Base-by-base conservation (phyloP, 2,329 filamentous ascomycete genomes). In the Scytalidium sp. region DNA sequence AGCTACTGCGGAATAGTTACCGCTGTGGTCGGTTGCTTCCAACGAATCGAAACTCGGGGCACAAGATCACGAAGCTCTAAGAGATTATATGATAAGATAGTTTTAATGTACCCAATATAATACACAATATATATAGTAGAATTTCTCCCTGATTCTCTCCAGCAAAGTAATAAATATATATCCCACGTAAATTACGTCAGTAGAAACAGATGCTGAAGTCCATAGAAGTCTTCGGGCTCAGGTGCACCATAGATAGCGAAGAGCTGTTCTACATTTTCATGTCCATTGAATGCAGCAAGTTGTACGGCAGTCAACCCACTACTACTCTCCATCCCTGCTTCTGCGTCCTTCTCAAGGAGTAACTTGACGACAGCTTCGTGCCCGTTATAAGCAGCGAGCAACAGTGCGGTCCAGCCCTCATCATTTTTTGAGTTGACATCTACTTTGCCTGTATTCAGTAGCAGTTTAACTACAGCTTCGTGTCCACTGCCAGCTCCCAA, bases 351-450 rank as follows among this genome's bases (percentile, higher is more conserved):
- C 15, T 8, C 22, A 23, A 36, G 8, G 17, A 46, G 10, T 20
- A 49, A 40, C 41, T 49, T 29, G 22, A 45, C 43, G 2, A 32
- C 19, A 8, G 23, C 25, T 4, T 45, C 11, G 79, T 67, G n/a
- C 57, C 63, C 21, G 1, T 10, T 41, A 21, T 71, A 1, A 75
- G 81, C 3, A 79, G 83, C 61, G 95, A 90, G n/a, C 78, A 72
- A 39, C 43, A 45, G 43, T 19, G 43, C 17, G 5, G 43, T 45
- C n/a, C 23, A n/a, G 15, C 10, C 9, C 8, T 15, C 27, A 8
- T 11, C 27, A 55, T 41, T 27, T 23, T 22, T 27, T 40, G 40
- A 19, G 52, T 44, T 3, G 25, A 29, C 45, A 21, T 48, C 19
- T 8, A 36, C 32, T 36, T 36, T 36, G 11, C 15, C 32, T 36